A percentile compares a stretch with the other conserved stretches of the same genome.
phyloP scores from a whole-genome alignment of 495 filamentous ascomycete genomes.

The Xylaria scruposa region DNA sequence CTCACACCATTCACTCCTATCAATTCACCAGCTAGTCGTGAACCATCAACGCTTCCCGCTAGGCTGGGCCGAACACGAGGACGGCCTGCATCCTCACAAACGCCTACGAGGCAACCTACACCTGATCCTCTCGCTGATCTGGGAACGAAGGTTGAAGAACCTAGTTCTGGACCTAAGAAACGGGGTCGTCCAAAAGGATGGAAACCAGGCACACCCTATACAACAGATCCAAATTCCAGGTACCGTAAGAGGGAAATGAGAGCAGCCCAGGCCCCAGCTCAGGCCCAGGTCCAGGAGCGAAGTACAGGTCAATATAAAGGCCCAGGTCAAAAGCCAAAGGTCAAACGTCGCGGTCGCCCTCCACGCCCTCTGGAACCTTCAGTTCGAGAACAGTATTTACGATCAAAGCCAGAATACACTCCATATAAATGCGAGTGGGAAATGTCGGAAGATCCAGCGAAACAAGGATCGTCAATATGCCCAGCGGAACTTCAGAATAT shows the following conservation, averaged over 20 bases:
- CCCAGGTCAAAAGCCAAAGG: slow-evolving; percentile 24
- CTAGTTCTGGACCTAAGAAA: slow-evolving; percentile 31
- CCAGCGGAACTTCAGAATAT: slow-evolving; percentile 76
- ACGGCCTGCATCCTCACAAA: background rate
- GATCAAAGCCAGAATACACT: slow-evolving; percentile 32
- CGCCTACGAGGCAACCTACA: slow-evolving; percentile 2
- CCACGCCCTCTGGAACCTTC: slow-evolving; percentile 27
- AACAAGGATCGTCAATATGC: slow-evolving; percentile 49
- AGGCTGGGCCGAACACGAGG: slow-evolving; percentile 10
- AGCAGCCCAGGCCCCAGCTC: slow-evolving; percentile 18
- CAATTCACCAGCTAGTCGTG: slow-evolving; percentile 16
- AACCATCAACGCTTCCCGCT: background rate
- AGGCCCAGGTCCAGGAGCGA: slow-evolving; percentile 10
- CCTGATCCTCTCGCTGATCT: background rate
- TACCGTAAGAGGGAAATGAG: slow-evolving; percentile 12
- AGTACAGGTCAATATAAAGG: slow-evolving; percentile 23
- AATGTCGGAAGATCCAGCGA: background rate
- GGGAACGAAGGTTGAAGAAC: background rate
- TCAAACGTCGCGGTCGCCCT: slow-evolving; percentile 38
- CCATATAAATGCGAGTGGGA: slow-evolving; percentile 53
- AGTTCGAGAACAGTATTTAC: slow-evolving; percentile 35
- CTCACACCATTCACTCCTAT: slow-evolving; percentile 33
- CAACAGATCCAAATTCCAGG: slow-evolving; percentile 25
- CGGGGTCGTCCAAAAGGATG: slow-evolving; percentile 40
- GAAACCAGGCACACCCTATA: slow-evolving; percentile 31